Conservation (phyloP, 352 stramenopile species). For the Pythium aphanidermatum region DNA sequence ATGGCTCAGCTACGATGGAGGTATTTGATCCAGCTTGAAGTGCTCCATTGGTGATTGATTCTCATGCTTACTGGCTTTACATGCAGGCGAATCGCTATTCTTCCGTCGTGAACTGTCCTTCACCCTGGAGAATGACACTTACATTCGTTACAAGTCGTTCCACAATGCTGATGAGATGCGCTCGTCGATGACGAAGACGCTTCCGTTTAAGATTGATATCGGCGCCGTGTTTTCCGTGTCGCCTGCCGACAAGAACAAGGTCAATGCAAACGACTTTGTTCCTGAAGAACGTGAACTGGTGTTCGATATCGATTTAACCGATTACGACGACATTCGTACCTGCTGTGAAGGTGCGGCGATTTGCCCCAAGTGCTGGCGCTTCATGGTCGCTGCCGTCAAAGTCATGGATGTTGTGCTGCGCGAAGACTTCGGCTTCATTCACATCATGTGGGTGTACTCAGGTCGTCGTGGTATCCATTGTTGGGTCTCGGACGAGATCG, state of each 20-base stretch:
- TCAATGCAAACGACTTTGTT: constrained; percentile 82
- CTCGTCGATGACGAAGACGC: constrained; percentile 83
- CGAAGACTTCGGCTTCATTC: constrained; percentile 98
- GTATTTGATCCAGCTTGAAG: constrained; percentile 17
- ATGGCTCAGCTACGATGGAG: constrained; percentile 79
- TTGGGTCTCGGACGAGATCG: constrained; percentile 97
- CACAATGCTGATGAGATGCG: constrained; percentile 84
- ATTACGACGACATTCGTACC: constrained; percentile 98
- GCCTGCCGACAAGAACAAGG: constrained; percentile 80
- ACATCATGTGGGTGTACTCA: constrained; percentile 99
- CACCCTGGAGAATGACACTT: constrained; percentile 98
- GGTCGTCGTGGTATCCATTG: constrained; percentile 99
- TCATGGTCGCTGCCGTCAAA: constrained; percentile 97
- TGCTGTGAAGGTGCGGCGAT: constrained; percentile 92
- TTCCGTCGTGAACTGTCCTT: constrained; percentile 97
- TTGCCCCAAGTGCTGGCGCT: constrained; percentile 95
- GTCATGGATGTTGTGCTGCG: constrained; percentile 88
- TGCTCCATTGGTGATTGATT: neutral
- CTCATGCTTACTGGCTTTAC: neutral
- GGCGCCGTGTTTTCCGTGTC: constrained; percentile 94
- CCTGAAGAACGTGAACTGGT: constrained; percentile 96
- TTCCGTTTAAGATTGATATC: constrained; percentile 99
- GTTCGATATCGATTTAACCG: constrained; percentile 99
- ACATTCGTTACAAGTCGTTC: constrained; percentile 98
- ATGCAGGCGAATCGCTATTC: constrained; percentile 67